Evolutionary conservation across 805 yeast species (phyloP), one percentile per base, ranked within the genome.

Genomic region (Ogataea wickerhamii): DNA sequence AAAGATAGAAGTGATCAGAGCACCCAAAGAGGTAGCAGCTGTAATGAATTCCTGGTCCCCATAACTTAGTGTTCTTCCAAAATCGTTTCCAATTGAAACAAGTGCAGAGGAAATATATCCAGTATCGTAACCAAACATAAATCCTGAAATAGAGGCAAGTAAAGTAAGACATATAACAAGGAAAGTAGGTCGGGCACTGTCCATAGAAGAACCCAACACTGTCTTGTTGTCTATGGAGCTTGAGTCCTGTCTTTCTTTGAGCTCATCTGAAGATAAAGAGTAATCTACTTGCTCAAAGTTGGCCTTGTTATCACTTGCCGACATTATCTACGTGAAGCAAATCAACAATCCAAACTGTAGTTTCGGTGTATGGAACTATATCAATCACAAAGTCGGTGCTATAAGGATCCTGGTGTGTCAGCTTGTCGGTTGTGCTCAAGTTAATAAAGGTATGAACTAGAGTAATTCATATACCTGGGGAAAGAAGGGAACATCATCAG

Each of bases 41-140:
- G 98, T 93, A 53, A 93, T 87, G 47, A 86, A 68, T 65, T 89
- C 95, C 63, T 87, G 85, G 50, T 88, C 80, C 32, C 95, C 94
- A 41, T 78, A 74, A 0, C 88, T 68, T 37, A 89, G 69, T 0
- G 59, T 52, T 40, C 71, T 70, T 48, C 78, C 76, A 45, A 91
- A 73, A 57, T 86, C 95, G 4, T 78, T 75, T 10, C 89, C 88
- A 33, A 91, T 79, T 25, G 88, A 78, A 16, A 89, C 95, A 52
- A 91, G 70, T 0, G 97, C 97, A 14, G 94, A 81, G 3, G 98
- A 91, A 28, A 91, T 89, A 63, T 91, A 91, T 50, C 98, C 98
- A 1, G 98, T 91, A 61, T 91, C 98, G 57, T 91, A 91, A 50
- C 98, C 98, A 64, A 91, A 91, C 87, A 91, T 78, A 64, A 89